Evolutionary conservation across 129 eudicot species (phyloP).

Genomic region (Chrysanthemum lavandulifolium): DNA sequence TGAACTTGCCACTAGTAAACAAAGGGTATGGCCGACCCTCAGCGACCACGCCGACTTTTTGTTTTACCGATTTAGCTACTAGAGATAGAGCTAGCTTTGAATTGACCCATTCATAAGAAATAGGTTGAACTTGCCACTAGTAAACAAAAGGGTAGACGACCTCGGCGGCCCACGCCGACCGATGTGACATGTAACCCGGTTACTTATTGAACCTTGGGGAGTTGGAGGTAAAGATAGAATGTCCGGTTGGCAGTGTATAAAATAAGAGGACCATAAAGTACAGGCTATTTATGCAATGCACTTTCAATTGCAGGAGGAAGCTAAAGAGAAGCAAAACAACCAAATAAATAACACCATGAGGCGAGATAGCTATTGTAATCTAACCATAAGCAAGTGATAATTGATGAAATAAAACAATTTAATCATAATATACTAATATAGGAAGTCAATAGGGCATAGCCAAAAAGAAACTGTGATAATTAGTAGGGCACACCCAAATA

Average conservation of each 20-base stretch:
- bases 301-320: slow-evolving; percentile 85
- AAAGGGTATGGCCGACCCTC: too few species aligned
- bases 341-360: not conserved
- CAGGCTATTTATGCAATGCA: slow-evolving; percentile 68
- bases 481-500: slow-evolving; percentile 67
- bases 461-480: not conserved
- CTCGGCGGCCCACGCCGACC: too few species aligned
- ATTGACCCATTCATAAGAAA: too few species aligned
- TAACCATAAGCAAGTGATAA: too few species aligned
- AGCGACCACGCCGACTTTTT: too few species aligned
- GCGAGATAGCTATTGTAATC: too few species aligned
- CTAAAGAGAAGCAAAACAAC: slow-evolving; percentile 37
- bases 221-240: slow-evolving; percentile 75
- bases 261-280: slow-evolving; percentile 76
- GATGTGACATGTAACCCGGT: slow-evolving; percentile 9
- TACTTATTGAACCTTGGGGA: slow-evolving; percentile 39
- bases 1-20: not conserved
- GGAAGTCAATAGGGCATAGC: not conserved
- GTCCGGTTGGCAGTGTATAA: slow-evolving; percentile 75
- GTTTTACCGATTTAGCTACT: too few species aligned
- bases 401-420: too few species aligned
- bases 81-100: too few species aligned
- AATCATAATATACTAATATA: not conserved
- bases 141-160: too few species aligned
- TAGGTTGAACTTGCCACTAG: too few species aligned